These are phyloP conservation scores for Scleroderma bovista DNA, from an alignment of 768 basidiomycete species.

Conservation along the genomic window DNA sequence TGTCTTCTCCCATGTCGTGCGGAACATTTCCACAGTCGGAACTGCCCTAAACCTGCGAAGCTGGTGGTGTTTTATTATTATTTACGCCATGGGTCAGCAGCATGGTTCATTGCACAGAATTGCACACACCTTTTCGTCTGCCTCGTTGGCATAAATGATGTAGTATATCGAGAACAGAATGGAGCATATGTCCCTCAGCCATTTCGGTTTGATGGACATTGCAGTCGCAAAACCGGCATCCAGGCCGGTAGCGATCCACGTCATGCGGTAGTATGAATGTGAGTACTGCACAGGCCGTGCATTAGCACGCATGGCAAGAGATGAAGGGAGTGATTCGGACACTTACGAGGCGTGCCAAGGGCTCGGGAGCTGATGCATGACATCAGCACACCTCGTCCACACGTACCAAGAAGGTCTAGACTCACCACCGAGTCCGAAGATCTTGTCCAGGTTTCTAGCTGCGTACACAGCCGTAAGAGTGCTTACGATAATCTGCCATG, in stretches of 20 bases:
- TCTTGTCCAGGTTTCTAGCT: constrained; percentile 75
- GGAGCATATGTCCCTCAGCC: constrained; percentile 84
- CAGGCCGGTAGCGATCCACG: constrained; percentile 91
- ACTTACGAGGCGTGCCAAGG: constrained; percentile 79
- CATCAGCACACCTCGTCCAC: background rate
- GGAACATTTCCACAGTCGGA: constrained; percentile 94
- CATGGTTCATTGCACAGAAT: background rate
- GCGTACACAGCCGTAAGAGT: constrained; percentile 85
- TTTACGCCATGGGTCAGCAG: background rate
- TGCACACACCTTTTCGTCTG: constrained; percentile 85
- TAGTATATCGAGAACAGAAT: constrained; percentile 87
- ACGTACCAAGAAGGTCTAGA: background rate
- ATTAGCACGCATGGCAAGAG: background rate
- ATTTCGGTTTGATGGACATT: constrained; percentile 86
- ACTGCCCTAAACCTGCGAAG: constrained; percentile 88
- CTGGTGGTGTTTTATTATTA: constrained; percentile 35
- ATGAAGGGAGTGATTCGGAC: background rate
- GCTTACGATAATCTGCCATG: constrained; percentile 91
- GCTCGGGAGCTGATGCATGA: constrained; percentile 73
- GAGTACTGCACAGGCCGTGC: constrained; percentile 58
- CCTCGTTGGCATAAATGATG: constrained; percentile 82
- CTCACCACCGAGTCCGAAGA: constrained; percentile 74
- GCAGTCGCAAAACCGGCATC: constrained; percentile 97
- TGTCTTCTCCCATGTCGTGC: constrained; percentile 96
- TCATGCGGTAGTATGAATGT: constrained; percentile 90